Base-by-base conservation (phyloP, 2,329 filamentous ascomycete genomes). In the Onygenales sp. region DNA sequence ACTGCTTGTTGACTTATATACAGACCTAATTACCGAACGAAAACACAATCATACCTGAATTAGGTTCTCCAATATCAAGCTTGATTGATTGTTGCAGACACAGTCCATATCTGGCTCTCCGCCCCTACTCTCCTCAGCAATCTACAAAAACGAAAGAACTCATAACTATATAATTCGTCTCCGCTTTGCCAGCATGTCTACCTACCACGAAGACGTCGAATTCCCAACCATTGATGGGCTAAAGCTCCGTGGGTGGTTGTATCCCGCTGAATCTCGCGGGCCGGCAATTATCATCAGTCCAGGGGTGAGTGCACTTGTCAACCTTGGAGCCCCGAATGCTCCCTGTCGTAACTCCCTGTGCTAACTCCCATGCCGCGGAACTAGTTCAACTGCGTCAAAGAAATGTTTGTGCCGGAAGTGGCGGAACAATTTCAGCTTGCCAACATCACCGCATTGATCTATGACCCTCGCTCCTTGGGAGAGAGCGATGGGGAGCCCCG, bases 221-320 rank as follows among this genome's bases (percentile, higher is more conserved):
- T 70, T 73, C 61, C 65, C 67, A 47, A 71, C 71, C 6, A 44
- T 70, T 3, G 72, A 75, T 57, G 70, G 70, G 9, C 39, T 71
- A 2, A 67, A 59, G 5, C 58, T 74, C 8, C 60, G 66, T 14
- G 72, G 71, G 8, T 62, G 58, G 56, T 57, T 74, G 17, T 74
- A 66, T 55, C 61, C 64, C 31, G 66, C 64, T 7, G 51, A 39
- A n/a, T 17, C 8, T n/a, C 43, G 52, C 11, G 54, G 54, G 3
- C 54, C 54, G n/a, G 54, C 52, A 2, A 40, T 56, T n/a, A 54
- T 56, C 33, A 40, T 54, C 17, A 54, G 21, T 10, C 54, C 52
- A 21, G 52, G 52, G 14, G 54, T 56, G 46, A 48, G 54, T 42
- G 36, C 33, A 31, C 27, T 14, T 36, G 21, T 1, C 13, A 47